These are phyloP conservation scores for Cardamine chenopodiifolia DNA, from an alignment of 345 rosid genomes.

Conservation along the genomic window DNA sequence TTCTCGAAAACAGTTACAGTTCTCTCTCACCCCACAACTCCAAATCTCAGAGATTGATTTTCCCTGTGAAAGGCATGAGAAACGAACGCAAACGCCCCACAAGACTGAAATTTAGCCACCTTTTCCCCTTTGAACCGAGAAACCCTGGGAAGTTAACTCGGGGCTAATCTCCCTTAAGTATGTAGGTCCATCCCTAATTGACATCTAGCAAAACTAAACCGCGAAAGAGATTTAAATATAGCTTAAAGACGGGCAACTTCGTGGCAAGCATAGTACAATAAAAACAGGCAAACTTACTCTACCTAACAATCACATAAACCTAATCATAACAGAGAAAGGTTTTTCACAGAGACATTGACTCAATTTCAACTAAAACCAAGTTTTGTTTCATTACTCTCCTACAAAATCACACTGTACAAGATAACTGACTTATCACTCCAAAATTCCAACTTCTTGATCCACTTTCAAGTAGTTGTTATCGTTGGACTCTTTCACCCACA, in stretches of 20 bases:
- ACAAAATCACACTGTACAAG: constrained; percentile 43
- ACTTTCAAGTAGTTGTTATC: constrained; percentile 95
- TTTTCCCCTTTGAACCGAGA: constrained; percentile 37
- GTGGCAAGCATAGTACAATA: neutral
- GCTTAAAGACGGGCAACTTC: neutral
- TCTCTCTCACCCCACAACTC: constrained; percentile 60
- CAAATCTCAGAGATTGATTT: constrained; percentile 34
- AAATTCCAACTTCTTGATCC: constrained; percentile 78
- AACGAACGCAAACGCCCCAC: constrained; percentile 70
- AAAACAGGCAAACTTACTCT: no score
- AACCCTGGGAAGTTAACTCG: constrained; percentile 28
- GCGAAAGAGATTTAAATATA: neutral
- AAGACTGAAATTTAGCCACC: constrained; percentile 29
- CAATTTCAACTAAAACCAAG: constrained; percentile 13
- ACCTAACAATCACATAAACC: no score
- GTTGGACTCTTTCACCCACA: constrained; percentile 77
- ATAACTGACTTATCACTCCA: constrained; percentile 57
- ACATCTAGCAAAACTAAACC: neutral
- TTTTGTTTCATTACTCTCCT: constrained; percentile 26
- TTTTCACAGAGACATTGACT: neutral
- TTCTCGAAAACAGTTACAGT: constrained; percentile 67
- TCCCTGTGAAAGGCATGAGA: constrained; percentile 75
- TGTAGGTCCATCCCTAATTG: neutral
- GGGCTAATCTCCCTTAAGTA: neutral
- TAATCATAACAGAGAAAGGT: no score